These are phyloP conservation scores for Rasamsonia emersonii DNA, from an alignment of 2,329 filamentous ascomycete species.

Conservation along the genomic window DNA sequence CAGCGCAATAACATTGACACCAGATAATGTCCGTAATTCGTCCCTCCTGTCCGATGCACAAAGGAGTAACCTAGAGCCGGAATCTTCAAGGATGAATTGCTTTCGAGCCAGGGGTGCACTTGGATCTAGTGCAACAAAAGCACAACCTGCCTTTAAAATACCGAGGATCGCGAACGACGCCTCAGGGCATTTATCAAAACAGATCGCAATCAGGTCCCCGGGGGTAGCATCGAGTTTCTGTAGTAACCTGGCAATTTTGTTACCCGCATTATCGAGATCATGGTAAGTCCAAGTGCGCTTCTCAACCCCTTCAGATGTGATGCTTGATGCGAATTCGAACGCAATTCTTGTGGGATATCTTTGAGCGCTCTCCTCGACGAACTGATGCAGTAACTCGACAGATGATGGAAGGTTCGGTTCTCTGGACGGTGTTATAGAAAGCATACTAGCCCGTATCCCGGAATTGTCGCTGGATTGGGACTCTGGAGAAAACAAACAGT, in stretches of 20 bases:
- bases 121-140: constrained; percentile 73
- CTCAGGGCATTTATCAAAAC: constrained; percentile 77
- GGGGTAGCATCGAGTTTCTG: constrained; percentile 38
- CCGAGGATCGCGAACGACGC: constrained; percentile 76
- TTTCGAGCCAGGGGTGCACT: constrained; percentile 64
- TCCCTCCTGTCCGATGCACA: constrained; percentile 41
- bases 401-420: constrained; percentile 49
- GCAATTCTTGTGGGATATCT: constrained; percentile 54
- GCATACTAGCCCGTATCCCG: constrained; percentile 19
- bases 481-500: constrained; percentile 47
- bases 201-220: constrained; percentile 62
- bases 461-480: constrained; percentile 32
- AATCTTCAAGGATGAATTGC: constrained; percentile 69
- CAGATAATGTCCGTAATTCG: constrained; percentile 26
- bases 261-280: constrained; percentile 63
- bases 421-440: constrained; percentile 59
- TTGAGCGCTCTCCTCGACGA: constrained; percentile 59
- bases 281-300: constrained; percentile 62
- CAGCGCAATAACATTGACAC: constrained; percentile 38
- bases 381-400: constrained; percentile 61
- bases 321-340: constrained; percentile 62
- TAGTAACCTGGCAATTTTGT: constrained; percentile 62
- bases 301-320: constrained; percentile 39
- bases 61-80: constrained; percentile 55
- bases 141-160: constrained; percentile 71